Base-by-base conservation (phyloP, 345 rosid genomes). In the Erysimum cheiranthoides region DNA sequence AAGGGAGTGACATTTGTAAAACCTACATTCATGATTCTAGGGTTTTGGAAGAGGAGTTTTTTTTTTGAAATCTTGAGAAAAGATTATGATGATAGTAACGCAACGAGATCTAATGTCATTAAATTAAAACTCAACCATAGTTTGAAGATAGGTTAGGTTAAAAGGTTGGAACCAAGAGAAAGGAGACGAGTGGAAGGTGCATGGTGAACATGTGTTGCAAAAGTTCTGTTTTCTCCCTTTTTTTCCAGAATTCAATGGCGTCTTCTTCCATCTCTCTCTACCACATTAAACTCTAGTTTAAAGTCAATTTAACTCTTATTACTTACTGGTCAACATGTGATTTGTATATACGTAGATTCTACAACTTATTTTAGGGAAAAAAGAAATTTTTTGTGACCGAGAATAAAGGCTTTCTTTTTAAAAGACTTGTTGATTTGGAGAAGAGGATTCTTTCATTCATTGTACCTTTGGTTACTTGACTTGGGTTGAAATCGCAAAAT, bases 161-260 rank as follows among this genome's bases (percentile, higher is more conserved):
- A 65, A 65, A 64, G 61, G 30, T 47, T 62, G 80, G 76, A 71
- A 71, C 94, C 87, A 89, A 85, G 83, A 71, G 64, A 49, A 38
- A 58, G 36, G 14, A 70, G 97, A 89, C 98, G 95, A 85, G 87
- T 93, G 98, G 86, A 84, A 67, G 85, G 81, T 78, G 86, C 62
- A 52, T 80, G 76, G 28, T 27, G 21, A 75, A 86, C 96, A 93
- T 63, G 89, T 91, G 98, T 83, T 85, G 84, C 89, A 80, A 89
- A 88, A 90, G 89, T 77, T 90, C 96, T 90, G 96, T 39, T 64
- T 13, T 45, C 9, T 64, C 73, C 67, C 63, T 50, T 49, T 73
- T 49, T 72, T 67, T 78, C 70, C 87, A 80, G 82, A 88, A 84
- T 81, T 87, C 90, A 87, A 87, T 89, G 91, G 93, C 84, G 76